Evolutionary conservation across 257 asterid species (phyloP).

Genomic region (Fraxinus quadrangulata): DNA sequence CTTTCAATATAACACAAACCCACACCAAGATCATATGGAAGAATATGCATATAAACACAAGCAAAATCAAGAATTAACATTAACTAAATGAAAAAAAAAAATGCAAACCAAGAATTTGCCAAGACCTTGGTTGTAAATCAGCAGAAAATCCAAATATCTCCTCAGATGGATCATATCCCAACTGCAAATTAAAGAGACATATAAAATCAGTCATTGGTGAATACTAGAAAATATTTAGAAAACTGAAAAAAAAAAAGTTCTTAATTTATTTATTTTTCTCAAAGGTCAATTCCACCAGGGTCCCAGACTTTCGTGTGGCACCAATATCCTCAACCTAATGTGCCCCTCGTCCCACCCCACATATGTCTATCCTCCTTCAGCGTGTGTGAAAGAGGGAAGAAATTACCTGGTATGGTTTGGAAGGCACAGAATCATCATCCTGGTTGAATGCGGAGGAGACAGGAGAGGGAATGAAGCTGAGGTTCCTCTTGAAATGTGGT

Average conservation of each 20-base stretch:
- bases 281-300: too few relatives aligned
- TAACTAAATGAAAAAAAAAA: neutral
- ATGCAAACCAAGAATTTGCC: conserved; percentile 14
- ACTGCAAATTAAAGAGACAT: conserved; percentile 36
- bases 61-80: neutral
- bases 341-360: neutral
- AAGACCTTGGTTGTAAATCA: conserved; percentile 75
- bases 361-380: neutral
- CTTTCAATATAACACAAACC: conserved; percentile 2
- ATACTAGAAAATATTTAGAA: neutral
- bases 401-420: conserved; percentile 49
- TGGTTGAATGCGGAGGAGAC: conserved; percentile 50
- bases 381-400: neutral
- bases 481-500: conserved; percentile 44
- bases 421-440: conserved; percentile 47
- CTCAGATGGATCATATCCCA: conserved; percentile 82
- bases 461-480: conserved; percentile 40
- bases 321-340: too few relatives aligned
- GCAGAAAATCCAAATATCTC: conserved; percentile 73
- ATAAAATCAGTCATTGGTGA: neutral
- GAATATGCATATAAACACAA: conserved; percentile 20
- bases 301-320: too few relatives aligned
- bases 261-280: neutral
- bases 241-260: neutral
- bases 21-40: neutral